Evolutionary conservation across 2,329 filamentous ascomycete genomes (phyloP).

Genomic region (Xylariaceae sp.): DNA sequence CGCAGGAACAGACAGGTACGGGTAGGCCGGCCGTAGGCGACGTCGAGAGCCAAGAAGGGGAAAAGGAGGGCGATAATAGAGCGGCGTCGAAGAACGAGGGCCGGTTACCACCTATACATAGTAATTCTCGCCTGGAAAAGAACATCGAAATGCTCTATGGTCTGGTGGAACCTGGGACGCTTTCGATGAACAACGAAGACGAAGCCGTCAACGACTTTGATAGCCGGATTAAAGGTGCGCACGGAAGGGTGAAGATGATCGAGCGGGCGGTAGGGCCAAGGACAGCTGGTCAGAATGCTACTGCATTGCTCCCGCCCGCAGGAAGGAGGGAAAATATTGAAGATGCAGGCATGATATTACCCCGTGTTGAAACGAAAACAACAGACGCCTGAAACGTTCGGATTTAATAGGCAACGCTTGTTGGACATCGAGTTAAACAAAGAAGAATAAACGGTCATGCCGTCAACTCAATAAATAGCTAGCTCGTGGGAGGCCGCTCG

Average conservation of each 20-base stretch:
- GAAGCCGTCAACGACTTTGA: slow-evolving; percentile 89
- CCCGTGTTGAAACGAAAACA: neutral
- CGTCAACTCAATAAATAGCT: neutral
- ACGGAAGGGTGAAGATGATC: slow-evolving; percentile 78
- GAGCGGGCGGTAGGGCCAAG: slow-evolving; percentile 57
- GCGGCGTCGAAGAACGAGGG: neutral
- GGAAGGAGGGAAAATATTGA: slow-evolving; percentile 29
- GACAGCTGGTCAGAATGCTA: neutral
- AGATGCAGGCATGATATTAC: slow-evolving; percentile 22
- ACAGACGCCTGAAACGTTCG: neutral
- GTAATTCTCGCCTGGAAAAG: slow-evolving; percentile 64
- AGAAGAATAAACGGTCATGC: neutral
- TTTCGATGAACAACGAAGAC: slow-evolving; percentile 78
- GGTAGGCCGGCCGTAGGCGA: neutral
- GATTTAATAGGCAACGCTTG: neutral
- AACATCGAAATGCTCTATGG: slow-evolving; percentile 71
- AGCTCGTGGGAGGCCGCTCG: neutral
- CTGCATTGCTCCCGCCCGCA: neutral
- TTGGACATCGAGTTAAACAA: neutral
- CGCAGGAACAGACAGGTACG: neutral
- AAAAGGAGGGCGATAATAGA: neutral
- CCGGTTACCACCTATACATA: slow-evolving; percentile 36
- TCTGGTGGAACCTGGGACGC: slow-evolving; percentile 69
- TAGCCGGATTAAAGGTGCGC: slow-evolving; percentile 72
- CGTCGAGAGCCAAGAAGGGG: neutral